phyloP scores from a whole-genome alignment of 176 grass and related monocot species.

The Coix lacrymajobi region DNA sequence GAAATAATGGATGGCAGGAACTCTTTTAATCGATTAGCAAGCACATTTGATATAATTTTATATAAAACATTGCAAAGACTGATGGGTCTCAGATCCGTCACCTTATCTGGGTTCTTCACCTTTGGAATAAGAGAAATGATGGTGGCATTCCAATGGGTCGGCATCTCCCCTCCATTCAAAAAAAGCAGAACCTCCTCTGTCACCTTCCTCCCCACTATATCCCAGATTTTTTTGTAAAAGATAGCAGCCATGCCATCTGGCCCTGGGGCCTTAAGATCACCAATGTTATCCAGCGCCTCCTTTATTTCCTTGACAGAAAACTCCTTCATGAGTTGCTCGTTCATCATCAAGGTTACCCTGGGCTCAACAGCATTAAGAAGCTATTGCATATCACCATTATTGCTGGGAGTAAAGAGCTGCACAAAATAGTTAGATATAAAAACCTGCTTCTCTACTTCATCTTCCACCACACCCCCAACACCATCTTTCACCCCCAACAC shows the following conservation, averaged over 20 bases:
- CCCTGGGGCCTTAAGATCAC: no score
- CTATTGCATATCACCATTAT: no score
- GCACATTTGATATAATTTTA: neutral
- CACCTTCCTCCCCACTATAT: neutral
- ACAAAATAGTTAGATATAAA: neutral
- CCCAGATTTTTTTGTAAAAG: no score
- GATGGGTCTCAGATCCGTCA: neutral
- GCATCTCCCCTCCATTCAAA: rapidly evolving
- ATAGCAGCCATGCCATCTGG: no score
- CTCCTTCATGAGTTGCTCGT: no score
- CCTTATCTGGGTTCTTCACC: neutral
- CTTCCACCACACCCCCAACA: neutral
- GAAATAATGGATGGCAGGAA: neutral
- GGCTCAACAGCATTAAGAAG: no score
- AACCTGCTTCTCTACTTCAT: neutral
- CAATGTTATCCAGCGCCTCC: no score
- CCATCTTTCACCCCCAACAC: neutral
- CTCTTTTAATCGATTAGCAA: neutral
- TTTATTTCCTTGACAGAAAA: no score
- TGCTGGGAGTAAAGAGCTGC: neutral
- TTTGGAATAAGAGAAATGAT: neutral
- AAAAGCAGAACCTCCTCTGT: neutral
- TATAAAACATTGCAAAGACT: neutral
- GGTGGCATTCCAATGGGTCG: neutral
- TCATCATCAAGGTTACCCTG: no score